Evolutionary conservation across 164 flowering plant genomes (phyloP).

Genomic region (Liquidambar formosana): DNA sequence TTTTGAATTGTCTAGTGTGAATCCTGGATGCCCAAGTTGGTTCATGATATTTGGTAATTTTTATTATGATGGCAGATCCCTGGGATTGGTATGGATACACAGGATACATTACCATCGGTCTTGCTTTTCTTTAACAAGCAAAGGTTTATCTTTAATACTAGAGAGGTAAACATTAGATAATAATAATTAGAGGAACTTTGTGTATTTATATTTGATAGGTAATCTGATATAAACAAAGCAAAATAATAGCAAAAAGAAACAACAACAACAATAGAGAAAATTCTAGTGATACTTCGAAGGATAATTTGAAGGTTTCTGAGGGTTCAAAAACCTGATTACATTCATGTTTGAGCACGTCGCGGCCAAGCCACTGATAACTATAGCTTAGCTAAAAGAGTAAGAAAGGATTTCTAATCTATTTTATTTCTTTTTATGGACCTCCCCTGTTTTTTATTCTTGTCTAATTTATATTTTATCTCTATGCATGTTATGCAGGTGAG

Average conservation of each 20-base stretch:
- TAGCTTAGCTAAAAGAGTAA: slow-evolving; percentile 94
- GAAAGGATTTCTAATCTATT: slow-evolving; percentile 1
- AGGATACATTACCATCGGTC: no score
- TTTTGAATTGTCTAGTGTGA: no score
- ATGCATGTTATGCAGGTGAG: slow-evolving; percentile 57
- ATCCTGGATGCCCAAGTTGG: no score
- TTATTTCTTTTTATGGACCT: background rate
- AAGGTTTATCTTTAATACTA: no score
- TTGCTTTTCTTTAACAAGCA: no score
- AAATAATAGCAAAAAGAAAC: background rate
- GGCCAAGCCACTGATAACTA: slow-evolving; percentile 45
- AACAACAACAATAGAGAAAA: background rate
- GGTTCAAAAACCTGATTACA: slow-evolving; percentile 19
- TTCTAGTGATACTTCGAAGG: slow-evolving; percentile 13
- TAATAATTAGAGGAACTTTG: no score
- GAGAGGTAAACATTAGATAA: no score
- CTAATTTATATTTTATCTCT: background rate
- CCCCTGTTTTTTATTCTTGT: background rate
- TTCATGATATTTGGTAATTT: no score
- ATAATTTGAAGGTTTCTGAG: slow-evolving; percentile 12
- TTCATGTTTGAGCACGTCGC: slow-evolving; percentile 28
- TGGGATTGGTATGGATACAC: no score
- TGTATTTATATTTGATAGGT: no score
- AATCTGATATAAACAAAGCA: no score
- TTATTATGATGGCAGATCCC: no score